Conservation (phyloP, 495 filamentous ascomycete species). For the Penicillium pulvis region DNA sequence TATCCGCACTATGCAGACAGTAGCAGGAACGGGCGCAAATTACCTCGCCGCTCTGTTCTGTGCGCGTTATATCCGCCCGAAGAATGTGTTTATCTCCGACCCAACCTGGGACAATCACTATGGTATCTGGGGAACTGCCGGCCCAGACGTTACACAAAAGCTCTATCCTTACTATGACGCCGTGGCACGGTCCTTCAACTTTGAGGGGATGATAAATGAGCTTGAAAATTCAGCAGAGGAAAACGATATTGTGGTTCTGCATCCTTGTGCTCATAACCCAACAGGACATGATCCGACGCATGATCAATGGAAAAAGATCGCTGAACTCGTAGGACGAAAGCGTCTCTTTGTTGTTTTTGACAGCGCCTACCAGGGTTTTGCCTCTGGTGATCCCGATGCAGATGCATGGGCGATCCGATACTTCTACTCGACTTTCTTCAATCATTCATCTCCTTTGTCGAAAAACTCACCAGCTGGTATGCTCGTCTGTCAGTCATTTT, state of each 20-base stretch:
- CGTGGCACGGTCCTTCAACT: slow-evolving; percentile 16
- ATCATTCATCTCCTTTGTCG: background rate
- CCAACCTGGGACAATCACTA: slow-evolving; percentile 36
- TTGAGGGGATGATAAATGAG: slow-evolving; percentile 23
- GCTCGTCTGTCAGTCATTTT: slow-evolving; percentile 39
- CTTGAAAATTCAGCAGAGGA: slow-evolving; percentile 20
- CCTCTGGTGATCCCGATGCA: slow-evolving; percentile 36
- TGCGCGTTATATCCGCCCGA: slow-evolving; percentile 26
- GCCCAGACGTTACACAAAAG: slow-evolving; percentile 2
- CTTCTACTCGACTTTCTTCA: slow-evolving; percentile 23
- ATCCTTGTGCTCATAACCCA: slow-evolving; percentile 50
- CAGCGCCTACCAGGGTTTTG: slow-evolving; percentile 49
- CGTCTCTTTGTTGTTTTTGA: slow-evolving; percentile 45
- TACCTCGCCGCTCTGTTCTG: slow-evolving; percentile 79
- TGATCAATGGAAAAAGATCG: slow-evolving; percentile 40
- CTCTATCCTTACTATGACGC: slow-evolving; percentile 30
- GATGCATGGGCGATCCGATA: slow-evolving; percentile 46
- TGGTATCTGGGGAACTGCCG: slow-evolving; percentile 20
- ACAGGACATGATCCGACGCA: slow-evolving; percentile 39
- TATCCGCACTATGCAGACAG: slow-evolving; percentile 53
- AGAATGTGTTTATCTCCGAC: slow-evolving; percentile 20
- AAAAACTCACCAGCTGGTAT: slow-evolving; percentile 1
- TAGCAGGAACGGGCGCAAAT: slow-evolving; percentile 81
- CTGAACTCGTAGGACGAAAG: slow-evolving; percentile 24
- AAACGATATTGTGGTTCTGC: slow-evolving; percentile 39